Percentiles rank a stretch among this genome's conserved stretches.
phyloP scores from a whole-genome alignment of 2,329 filamentous ascomycete species.

The Talaromyces sp. region DNA sequence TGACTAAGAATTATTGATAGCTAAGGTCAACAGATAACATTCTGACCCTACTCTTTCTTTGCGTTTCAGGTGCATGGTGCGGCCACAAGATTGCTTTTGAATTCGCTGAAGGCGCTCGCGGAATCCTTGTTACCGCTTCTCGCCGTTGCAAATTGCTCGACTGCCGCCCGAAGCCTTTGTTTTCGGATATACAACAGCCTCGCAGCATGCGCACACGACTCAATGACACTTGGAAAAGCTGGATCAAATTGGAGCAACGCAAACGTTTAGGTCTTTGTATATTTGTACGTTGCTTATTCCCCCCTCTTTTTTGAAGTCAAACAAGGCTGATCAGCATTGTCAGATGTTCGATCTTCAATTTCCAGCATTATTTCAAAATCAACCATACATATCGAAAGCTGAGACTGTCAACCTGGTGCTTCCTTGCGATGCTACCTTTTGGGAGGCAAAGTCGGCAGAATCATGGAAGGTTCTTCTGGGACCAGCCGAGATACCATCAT shows the following conservation, averaged over 20 bases:
- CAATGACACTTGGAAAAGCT: conserved; percentile 10
- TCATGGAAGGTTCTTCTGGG: conserved; percentile 19
- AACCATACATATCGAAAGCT: conserved; percentile 18
- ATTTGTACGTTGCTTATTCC: conserved; percentile 2
- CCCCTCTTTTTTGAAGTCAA: background rate
- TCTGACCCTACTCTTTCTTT: conserved; percentile 18
- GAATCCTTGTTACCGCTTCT: conserved; percentile 19
- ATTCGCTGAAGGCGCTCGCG: conserved; percentile 18
- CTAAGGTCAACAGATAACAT: conserved; percentile 11
- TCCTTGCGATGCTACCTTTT: conserved; percentile 15
- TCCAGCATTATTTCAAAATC: conserved; percentile 18
- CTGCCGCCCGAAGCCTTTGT: conserved; percentile 13
- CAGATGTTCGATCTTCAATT: conserved; percentile 20
- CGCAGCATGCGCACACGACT: conserved; percentile 7
- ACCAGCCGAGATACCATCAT: conserved; percentile 15
- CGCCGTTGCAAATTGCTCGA: conserved; percentile 18
- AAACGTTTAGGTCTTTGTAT: conserved; percentile 17
- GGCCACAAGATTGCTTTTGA: conserved; percentile 18
- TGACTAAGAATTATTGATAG: background rate
- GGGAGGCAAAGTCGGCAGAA: conserved; percentile 18
- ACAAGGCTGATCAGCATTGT: background rate
- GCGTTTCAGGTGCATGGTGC: conserved; percentile 16
- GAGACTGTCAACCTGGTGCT: conserved; percentile 18
- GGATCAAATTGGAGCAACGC: conserved; percentile 16
- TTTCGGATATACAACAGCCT: background rate